Evolutionary conservation across 345 rosid genomes (phyloP).

Genomic region (Populus tremula): DNA sequence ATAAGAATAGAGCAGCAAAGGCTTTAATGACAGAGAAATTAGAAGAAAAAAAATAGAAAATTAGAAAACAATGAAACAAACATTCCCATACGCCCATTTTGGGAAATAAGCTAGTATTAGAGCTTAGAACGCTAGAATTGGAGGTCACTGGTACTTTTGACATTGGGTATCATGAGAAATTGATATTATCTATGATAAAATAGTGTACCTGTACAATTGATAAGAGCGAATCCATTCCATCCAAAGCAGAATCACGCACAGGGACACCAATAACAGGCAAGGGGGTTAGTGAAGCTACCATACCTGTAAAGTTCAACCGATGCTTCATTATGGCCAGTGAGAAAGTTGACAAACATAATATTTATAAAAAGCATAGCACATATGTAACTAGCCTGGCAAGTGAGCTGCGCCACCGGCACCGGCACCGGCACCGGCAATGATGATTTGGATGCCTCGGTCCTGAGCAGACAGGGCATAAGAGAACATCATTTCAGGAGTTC

Average conservation of each 20-base stretch:
- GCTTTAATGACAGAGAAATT: not conserved
- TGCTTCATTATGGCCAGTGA: not conserved
- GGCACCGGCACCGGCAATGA: slow-evolving; percentile 98
- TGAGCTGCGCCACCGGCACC: slow-evolving; percentile 99
- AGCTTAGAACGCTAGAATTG: too few relatives aligned
- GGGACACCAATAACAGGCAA: slow-evolving; percentile 91
- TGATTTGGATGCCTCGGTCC: slow-evolving; percentile 68
- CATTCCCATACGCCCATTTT: too few relatives aligned
- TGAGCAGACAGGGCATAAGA: slow-evolving; percentile 73
- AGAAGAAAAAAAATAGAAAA: not conserved
- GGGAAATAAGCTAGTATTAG: too few relatives aligned
- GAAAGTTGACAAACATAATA: not conserved
- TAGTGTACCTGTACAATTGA: slow-evolving; percentile 85
- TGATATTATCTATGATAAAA: not conserved
- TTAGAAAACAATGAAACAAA: not conserved
- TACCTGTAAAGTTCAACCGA: slow-evolving; percentile 48
- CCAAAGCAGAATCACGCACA: slow-evolving; percentile 76
- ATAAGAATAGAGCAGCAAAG: not conserved
- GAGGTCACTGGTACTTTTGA: too few relatives aligned
- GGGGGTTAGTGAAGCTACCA: slow-evolving; percentile 94
- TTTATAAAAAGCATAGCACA: not conserved
- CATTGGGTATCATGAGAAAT: not conserved
- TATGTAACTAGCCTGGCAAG: slow-evolving; percentile 62
- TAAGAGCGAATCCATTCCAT: slow-evolving; percentile 87
- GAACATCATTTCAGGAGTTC: slow-evolving; percentile 86